These are phyloP conservation scores for Ricinus communis DNA, from an alignment of 345 rosid genomes.

Conservation along the genomic window DNA sequence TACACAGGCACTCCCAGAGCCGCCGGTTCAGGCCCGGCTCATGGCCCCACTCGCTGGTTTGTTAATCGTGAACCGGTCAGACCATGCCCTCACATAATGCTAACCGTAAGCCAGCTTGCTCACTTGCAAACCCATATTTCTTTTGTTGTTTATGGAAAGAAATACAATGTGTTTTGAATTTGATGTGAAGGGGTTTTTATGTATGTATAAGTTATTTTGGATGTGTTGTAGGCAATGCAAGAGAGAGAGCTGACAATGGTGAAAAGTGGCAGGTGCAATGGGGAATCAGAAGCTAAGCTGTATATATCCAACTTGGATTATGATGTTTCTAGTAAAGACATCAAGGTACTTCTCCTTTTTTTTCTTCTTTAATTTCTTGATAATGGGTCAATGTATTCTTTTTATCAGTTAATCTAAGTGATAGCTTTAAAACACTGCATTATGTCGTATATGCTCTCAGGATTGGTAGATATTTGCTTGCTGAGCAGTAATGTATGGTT, in stretches of 20 bases:
- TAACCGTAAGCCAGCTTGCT: neutral
- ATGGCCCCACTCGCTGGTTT: constrained; percentile 14
- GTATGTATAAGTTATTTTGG: neutral
- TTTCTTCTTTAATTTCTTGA: no score
- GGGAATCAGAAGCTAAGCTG: constrained; percentile 15
- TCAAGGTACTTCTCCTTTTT: constrained; percentile 9
- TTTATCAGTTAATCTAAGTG: no score
- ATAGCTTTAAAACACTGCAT: neutral
- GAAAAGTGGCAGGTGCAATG: neutral
- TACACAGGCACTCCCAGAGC: no score
- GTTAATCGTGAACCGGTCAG: neutral
- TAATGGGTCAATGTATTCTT: neutral
- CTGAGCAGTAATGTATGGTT: no score
- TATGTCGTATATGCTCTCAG: neutral
- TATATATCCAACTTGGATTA: constrained; percentile 25
- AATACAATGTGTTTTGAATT: no score
- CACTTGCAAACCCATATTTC: neutral
- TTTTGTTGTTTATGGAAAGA: no score
- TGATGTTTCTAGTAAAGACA: constrained; percentile 22
- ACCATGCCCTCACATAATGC: constrained; percentile 9
- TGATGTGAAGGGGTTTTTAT: neutral
- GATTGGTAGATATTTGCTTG: no score
- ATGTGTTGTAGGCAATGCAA: neutral
- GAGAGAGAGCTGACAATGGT: constrained; percentile 4
- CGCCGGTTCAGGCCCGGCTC: constrained; percentile 1